Evolutionary conservation across 2,329 filamentous ascomycete genomes (phyloP).

Genomic region (Diaporthe nobilis): DNA sequence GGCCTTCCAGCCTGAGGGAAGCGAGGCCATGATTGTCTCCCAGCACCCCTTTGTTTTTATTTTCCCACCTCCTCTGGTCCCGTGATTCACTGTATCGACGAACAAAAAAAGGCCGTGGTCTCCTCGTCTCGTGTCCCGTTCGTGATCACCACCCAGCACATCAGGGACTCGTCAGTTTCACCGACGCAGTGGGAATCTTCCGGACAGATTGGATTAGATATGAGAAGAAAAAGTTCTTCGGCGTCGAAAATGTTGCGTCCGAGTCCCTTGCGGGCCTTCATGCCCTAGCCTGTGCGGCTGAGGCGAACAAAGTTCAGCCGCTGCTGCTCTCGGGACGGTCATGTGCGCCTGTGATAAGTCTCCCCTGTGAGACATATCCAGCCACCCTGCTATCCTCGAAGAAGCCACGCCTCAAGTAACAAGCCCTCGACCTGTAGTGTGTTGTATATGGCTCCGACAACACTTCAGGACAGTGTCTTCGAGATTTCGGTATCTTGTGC

Average conservation of each 20-base stretch:
- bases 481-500: not conserved
- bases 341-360: not conserved
- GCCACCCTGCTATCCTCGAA: not conserved
- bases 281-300: constrained; percentile 14
- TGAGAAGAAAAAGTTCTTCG: not conserved
- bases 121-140: not conserved
- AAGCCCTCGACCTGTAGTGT: too few relatives aligned
- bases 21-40: constrained; percentile 53
- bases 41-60: not conserved
- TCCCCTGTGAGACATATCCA: not conserved
- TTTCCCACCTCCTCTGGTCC: not conserved
- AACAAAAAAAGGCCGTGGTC: not conserved
- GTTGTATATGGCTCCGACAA: not conserved
- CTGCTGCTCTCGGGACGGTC: not conserved
- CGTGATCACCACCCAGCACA: not conserved
- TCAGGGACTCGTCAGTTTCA: not conserved
- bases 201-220: too few relatives aligned
- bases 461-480: not conserved
- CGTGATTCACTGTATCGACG: not conserved
- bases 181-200: not conserved
- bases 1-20: constrained; percentile 69
- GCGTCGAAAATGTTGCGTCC: not conserved
- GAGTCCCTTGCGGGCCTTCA: not conserved
- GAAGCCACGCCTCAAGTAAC: not conserved
- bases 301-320: not conserved